Base-by-base conservation (phyloP, 331 rosid species). In the Saraca asoca region DNA sequence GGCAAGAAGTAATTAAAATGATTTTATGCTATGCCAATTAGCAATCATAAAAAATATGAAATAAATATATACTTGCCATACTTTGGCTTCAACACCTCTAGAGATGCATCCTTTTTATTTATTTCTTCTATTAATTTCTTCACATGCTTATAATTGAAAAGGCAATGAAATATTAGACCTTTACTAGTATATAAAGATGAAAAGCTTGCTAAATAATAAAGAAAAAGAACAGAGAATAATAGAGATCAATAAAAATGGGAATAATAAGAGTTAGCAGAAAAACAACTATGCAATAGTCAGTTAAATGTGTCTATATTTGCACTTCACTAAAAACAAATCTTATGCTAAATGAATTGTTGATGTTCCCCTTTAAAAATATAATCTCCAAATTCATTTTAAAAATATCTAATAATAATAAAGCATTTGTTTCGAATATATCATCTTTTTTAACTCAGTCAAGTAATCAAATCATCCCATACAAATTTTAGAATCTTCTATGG, bases 81-180 rank as follows among this genome's bases (percentile, higher is more conserved):
- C 88, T 14, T 86, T 84, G 70, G 97, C 97, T 77, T 93, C 90
- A 56, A 88, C 97, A 70, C 95, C 97, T 88, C 81, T 51, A 93
- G 91, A 11, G 90, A 45, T 69, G 85, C 82, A 53, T 95, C 98
- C 15, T 97, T 96, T 71, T 78, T 84, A 70, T 72, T 95, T 58
- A 90, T 72, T 78, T 81, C 89, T 51, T 97, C 77, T 45, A 97
- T 96, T 95, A 93, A 90, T 9, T 83, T 90, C 69, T 85, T 90
- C 2, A 93, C 98, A 71, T 93, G 98, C 53, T 91, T 90, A 74
- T 93, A n/a, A n/a, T n/a, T n/a, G n/a, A n/a, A 29, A 29, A 75
- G 31, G 31, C 2, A 46, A 14, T 11, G 50, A 72, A 64, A 49
- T 56, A 17, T 18, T 18, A 10, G 55, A 18, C 9, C 5, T 17